These are phyloP conservation scores for Lactarius psammicola DNA, from an alignment of 768 basidiomycete genomes.

Conservation along the genomic window DNA sequence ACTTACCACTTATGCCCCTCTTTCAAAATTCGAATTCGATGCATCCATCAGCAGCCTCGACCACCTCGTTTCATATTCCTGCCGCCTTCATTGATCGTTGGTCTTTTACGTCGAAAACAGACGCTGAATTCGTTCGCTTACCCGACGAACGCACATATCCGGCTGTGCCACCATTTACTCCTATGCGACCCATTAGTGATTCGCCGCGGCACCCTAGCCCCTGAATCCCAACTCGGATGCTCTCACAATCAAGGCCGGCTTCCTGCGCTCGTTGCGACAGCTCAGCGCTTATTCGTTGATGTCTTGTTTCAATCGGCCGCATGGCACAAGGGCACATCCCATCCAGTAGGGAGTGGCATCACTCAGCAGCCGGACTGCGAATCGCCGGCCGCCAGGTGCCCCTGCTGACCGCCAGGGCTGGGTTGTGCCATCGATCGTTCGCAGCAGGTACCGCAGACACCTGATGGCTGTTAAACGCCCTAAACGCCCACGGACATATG, in stretches of 20 bases:
- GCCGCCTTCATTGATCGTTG: constrained; percentile 14
- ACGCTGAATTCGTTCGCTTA: constrained; percentile 4
- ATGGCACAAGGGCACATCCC: not conserved
- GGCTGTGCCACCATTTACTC: constrained; percentile 2
- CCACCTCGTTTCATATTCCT: constrained; percentile 9
- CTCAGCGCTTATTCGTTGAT: constrained; percentile 11
- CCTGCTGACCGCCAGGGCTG: constrained; percentile 3
- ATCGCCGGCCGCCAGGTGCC: constrained; percentile 10
- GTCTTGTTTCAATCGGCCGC: constrained; percentile 3
- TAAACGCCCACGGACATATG: constrained; percentile 19
- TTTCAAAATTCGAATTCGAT: constrained; percentile 4
- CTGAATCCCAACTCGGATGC: constrained; percentile 3
- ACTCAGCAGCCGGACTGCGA: constrained; percentile 3
- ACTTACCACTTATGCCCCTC: not conserved
- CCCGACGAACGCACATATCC: not conserved
- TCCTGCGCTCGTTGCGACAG: constrained; percentile 3
- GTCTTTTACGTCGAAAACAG: not conserved
- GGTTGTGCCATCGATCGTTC: constrained; percentile 3
- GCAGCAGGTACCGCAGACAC: constrained; percentile 2
- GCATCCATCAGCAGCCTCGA: constrained; percentile 12
- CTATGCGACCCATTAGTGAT: constrained; percentile 1
- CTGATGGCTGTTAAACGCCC: constrained; percentile 12
- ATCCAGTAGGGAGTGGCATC: not conserved
- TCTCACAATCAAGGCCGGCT: not conserved
- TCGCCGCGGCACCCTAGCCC: constrained; percentile 4